Evolutionary conservation across 768 basidiomycete genomes (phyloP), one percentile per base, ranked within the genome.

Genomic region (Agaricus bisporus): DNA sequence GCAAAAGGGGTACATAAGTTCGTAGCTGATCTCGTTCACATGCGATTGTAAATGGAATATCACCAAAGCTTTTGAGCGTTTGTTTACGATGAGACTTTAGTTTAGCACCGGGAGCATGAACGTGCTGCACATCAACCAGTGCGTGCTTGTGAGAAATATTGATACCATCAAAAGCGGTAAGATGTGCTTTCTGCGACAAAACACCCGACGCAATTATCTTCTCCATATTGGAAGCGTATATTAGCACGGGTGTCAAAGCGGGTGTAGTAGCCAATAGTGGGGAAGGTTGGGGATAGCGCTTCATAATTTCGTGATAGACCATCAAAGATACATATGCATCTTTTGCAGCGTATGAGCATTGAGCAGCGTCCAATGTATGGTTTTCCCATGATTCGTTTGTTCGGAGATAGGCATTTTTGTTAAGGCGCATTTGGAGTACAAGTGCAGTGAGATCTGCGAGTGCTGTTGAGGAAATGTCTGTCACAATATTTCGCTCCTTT

Each of bases 381-480:
- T 54, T 36, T 8, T 62, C 61, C 63, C 63, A 64, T 2, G 49
- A 42, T 18, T 12, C 45, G 41, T 61, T 62, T 37, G 56, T 48
- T 1, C 38, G 32, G 42, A 60, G 56, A 26, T 59, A 44, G 20
- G 59, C 45, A 41, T 63, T 63, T n/a, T 64, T 64, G 48, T 39
- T 51, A 0, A 64, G 41, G 0, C 46, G 45, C 41, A 51, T 54
- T 0, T 56, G 41, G 3, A 73, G 61, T 20, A 70, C 59, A 1
- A 25, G n/a, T 25, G 65, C 69, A 41, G 56, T 62, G 1, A 72
- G 58, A 47, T 72, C 69, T 1, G 64, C 58, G 18, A 72, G 63
- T n/a, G 67, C 49, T 22, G 57, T 50, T 41, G 51, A 45, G 2
- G 61, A 60, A 6, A 35, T 35, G 54, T 54, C 55, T 2, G 49